phyloP scores from a whole-genome alignment of 1,284 basidiomycete species.

The Pulveroboletus sp. region DNA sequence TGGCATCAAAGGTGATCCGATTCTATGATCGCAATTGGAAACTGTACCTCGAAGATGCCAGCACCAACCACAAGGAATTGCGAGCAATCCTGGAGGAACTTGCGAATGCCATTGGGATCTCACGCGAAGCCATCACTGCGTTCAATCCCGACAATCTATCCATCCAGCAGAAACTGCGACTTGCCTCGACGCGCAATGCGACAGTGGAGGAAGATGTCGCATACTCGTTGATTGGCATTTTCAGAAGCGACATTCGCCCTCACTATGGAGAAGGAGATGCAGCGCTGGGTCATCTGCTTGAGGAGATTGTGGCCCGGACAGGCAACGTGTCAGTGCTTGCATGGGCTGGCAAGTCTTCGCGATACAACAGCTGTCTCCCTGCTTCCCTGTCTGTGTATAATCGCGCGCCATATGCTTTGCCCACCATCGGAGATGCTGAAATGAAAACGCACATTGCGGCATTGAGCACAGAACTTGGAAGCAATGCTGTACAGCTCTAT shows the following conservation, averaged over 20 bases:
- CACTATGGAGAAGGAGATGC: too few species aligned
- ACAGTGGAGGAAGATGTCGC: neutral
- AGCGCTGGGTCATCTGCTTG: too few species aligned
- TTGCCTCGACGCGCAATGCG: slow-evolving; percentile 1
- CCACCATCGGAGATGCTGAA: neutral
- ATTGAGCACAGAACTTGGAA: neutral
- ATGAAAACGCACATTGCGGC: neutral
- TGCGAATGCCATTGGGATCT: slow-evolving; percentile 1
- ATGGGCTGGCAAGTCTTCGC: neutral
- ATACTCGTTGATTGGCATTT: slow-evolving; percentile 1
- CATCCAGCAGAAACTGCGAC: neutral
- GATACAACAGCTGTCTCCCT: slow-evolving; percentile 8
- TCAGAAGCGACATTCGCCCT: neutral
- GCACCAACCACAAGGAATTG: neutral
- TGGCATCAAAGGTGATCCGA: slow-evolving; percentile 3
- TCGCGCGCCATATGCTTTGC: neutral
- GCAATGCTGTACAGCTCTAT: neutral
- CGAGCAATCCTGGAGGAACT: slow-evolving; percentile 17
- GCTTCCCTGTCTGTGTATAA: neutral
- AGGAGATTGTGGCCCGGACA: neutral
- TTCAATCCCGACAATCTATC: neutral
- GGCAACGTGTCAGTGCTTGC: slow-evolving; percentile 1
- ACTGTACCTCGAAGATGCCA: slow-evolving; percentile 8
- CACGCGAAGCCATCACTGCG: neutral
- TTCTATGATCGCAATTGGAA: slow-evolving; percentile 7